Evolutionary conservation across 768 basidiomycete genomes (phyloP).

Genomic region (Leccinum subgranulosum): DNA sequence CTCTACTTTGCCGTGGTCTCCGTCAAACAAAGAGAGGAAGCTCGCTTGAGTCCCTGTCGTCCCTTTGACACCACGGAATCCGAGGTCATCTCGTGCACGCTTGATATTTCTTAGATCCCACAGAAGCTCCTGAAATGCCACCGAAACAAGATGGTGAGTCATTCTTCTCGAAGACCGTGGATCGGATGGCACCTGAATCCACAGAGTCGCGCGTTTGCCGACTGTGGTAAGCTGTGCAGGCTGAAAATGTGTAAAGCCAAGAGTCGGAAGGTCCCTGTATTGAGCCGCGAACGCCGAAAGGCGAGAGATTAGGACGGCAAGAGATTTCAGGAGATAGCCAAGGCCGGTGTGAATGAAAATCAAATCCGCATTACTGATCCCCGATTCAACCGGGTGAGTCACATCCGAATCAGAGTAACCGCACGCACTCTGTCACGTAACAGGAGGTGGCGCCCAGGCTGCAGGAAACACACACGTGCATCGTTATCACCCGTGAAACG

Average conservation of each 20-base stretch:
- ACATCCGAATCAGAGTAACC: conserved; percentile 2
- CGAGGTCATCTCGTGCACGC: conserved; percentile 86
- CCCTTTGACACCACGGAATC: conserved; percentile 99
- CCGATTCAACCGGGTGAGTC: conserved; percentile 11
- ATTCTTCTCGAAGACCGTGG: background rate
- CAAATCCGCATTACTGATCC: conserved; percentile 87
- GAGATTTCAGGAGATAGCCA: conserved; percentile 77
- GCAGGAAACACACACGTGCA: conserved; percentile 7
- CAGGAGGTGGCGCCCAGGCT: conserved; percentile 97
- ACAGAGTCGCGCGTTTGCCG: conserved; percentile 93
- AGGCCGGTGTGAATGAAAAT: conserved; percentile 93
- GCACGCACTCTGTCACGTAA: conserved; percentile 92
- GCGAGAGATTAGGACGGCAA: conserved; percentile 88
- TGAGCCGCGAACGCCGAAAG: conserved; percentile 81
- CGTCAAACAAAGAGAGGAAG: conserved; percentile 91
- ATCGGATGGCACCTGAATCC: conserved; percentile 72
- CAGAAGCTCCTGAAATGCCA: conserved; percentile 65
- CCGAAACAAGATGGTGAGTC: background rate
- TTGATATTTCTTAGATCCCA: conserved; percentile 96
- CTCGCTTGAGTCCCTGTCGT: conserved; percentile 98
- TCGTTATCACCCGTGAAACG: conserved; percentile 9
- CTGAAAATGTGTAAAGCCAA: conserved; percentile 99
- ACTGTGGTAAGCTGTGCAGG: conserved; percentile 98
- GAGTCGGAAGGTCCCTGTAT: conserved; percentile 84
- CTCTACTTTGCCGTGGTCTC: conserved; percentile 94